Conservation (phyloP, 2,329 filamentous ascomycete species). For the Pseudocercospora fuligena region DNA sequence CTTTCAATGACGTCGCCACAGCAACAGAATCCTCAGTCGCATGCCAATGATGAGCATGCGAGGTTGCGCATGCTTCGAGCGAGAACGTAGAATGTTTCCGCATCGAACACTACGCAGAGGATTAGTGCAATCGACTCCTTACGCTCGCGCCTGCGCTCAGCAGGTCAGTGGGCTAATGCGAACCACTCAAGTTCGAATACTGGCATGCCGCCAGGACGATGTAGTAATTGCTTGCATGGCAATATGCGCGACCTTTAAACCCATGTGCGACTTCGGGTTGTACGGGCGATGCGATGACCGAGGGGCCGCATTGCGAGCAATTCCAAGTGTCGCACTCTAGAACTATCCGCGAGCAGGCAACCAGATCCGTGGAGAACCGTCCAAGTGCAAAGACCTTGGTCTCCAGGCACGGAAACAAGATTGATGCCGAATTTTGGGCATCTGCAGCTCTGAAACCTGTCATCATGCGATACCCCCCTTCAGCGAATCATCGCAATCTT, state of each 20-base stretch:
- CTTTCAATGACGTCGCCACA: conserved; percentile 4
- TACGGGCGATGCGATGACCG: not conserved
- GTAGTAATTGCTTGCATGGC: not conserved
- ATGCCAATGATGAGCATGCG: conserved; percentile 25
- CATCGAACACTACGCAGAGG: not conserved
- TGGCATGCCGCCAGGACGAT: not conserved
- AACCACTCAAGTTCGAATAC: not conserved
- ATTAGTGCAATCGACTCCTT: not conserved
- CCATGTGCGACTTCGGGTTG: not conserved
- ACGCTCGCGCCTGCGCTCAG: not conserved
- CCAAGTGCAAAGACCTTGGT: not conserved
- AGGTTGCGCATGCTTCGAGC: conserved; percentile 33
- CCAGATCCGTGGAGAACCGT: not conserved
- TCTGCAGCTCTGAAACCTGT: not conserved
- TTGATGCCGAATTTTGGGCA: not conserved
- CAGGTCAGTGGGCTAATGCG: not conserved
- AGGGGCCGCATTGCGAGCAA: not conserved
- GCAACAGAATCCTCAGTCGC: conserved; percentile 11
- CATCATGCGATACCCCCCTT: not conserved
- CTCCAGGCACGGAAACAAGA: not conserved
- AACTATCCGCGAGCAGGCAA: not conserved
- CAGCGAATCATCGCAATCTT: not conserved
- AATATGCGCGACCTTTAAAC: not conserved
- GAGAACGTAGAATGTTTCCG: conserved; percentile 28
- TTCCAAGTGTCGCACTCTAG: not conserved